Base-by-base conservation (phyloP, 2,329 filamentous ascomycete genomes). In the Trichophyton verrucosum region DNA sequence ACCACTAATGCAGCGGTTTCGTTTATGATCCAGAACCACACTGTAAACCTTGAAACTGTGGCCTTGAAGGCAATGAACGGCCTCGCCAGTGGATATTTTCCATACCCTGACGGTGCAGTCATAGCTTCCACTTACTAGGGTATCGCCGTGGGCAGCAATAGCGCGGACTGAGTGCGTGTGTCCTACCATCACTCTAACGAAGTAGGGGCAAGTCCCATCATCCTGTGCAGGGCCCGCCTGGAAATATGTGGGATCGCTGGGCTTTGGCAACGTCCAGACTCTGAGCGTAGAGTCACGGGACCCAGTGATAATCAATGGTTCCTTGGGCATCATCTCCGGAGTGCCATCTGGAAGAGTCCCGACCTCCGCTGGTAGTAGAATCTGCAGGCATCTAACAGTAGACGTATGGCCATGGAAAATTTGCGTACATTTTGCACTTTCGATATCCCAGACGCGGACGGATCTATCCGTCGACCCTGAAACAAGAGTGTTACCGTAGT, bases 371-470 rank as follows among this genome's bases (percentile, higher is more conserved):
- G 94, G 91, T 81, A 95, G 87, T 49, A 99, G 79, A 61, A 99
- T 97, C 71, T 97, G 91, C 63, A 99, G 78, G 70, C 94, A 99
- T 65, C 94, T 86, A 2, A 99, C 94, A 13, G 94, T 99, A 47
- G 92, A 97, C 8, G 94, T 99, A 71, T 99, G 94, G 0, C 94
- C 95, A 70, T 96, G 91, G 72, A 99, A 99, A 0, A 96, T 87
- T 71, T 99, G 94, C 9, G 91, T 92, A 73, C 92, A 96, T 53
- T 88, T 83, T 0, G 91, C 94, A 68, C 87, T 87, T 70, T 95
- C 90, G 65, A 99, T 96, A 71, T 99, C 92, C 94, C 94, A 99
- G 0, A 99, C 92, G n/a, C 94, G 86, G n/a, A 99, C 94, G 9
- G 94, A 95, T 55, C 94, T 82, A 74, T 99, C 94, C 0, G 94